These are phyloP conservation scores for Nitzschia inconspicua DNA, from an alignment of 108 stramenopile species.

Conservation along the genomic window DNA sequence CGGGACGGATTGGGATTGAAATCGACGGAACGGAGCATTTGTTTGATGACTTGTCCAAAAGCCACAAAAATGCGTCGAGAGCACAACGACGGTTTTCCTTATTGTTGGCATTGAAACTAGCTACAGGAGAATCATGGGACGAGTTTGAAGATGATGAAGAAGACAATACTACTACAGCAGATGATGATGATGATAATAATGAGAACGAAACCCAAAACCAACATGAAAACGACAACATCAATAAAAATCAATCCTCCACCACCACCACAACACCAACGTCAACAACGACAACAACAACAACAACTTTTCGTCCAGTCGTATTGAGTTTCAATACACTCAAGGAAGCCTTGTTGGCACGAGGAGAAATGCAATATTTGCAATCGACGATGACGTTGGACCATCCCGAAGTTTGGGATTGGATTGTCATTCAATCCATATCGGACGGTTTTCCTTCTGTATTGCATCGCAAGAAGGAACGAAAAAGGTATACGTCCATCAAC, in stretches of 20 bases:
- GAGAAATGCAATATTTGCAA: slow-evolving; percentile 30
- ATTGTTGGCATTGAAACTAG: slow-evolving; percentile 49
- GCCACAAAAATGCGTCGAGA: neutral
- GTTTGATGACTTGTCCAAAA: neutral
- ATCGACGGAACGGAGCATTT: slow-evolving; percentile 56
- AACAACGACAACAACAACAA: neutral
- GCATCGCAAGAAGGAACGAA: neutral
- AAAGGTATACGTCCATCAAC: slow-evolving; percentile 11
- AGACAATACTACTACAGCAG: no score
- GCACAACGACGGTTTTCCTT: slow-evolving; percentile 1
- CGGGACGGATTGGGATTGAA: slow-evolving; percentile 68
- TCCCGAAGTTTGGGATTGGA: slow-evolving; percentile 26
- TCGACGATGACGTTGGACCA: no score
- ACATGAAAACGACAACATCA: neutral
- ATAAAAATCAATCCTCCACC: neutral
- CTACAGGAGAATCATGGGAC: slow-evolving; percentile 27
- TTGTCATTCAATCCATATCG: slow-evolving; percentile 36
- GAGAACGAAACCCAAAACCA: no score
- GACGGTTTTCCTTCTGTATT: slow-evolving; percentile 32
- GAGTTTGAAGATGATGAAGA: slow-evolving; percentile 25
- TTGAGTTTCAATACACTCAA: slow-evolving; percentile 65
- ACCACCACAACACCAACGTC: no score
- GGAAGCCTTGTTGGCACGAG: slow-evolving; percentile 54
- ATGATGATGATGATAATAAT: no score
- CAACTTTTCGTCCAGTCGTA: slow-evolving; percentile 32